Conservation (phyloP, 78 protist genomes). For the Dictyostelium capitatum region DNA sequence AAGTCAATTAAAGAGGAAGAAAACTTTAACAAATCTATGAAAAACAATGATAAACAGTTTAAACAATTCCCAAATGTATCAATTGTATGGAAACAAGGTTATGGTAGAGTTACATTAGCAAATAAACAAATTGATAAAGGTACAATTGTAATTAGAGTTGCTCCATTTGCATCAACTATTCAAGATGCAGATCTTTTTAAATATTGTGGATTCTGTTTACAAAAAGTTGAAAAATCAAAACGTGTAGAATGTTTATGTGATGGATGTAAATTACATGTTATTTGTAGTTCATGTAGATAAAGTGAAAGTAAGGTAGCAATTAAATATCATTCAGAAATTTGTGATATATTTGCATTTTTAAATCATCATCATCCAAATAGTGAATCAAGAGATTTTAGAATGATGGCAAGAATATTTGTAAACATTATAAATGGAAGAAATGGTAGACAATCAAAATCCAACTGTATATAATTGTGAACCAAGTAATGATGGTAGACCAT, state of each 20-base stretch:
- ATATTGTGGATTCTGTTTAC: constrained; percentile 36
- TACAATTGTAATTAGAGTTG: constrained; percentile 2
- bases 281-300: constrained; percentile 4
- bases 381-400: constrained; percentile 31
- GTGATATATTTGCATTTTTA: not conserved
- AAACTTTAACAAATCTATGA: not conserved
- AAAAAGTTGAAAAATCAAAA: not conserved
- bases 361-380: not conserved
- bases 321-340: not conserved
- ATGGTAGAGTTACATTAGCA: constrained; percentile 22
- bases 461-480: too few species aligned
- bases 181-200: not conserved
- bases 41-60: not conserved
- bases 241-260: not conserved
- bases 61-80: constrained; percentile 11
- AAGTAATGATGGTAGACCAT: too few species aligned
- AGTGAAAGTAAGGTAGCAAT: not conserved
- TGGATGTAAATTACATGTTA: not conserved
- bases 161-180: constrained; percentile 26
- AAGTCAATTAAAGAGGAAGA: not conserved
- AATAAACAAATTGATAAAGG: not conserved
- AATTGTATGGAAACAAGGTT: not conserved
- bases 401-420: constrained; percentile 12
- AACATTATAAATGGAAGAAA: too few species aligned
- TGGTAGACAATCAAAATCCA: too few species aligned